Conservation (phyloP, 2,329 filamentous ascomycete species). For the Neopestalotiopsis sp. region DNA sequence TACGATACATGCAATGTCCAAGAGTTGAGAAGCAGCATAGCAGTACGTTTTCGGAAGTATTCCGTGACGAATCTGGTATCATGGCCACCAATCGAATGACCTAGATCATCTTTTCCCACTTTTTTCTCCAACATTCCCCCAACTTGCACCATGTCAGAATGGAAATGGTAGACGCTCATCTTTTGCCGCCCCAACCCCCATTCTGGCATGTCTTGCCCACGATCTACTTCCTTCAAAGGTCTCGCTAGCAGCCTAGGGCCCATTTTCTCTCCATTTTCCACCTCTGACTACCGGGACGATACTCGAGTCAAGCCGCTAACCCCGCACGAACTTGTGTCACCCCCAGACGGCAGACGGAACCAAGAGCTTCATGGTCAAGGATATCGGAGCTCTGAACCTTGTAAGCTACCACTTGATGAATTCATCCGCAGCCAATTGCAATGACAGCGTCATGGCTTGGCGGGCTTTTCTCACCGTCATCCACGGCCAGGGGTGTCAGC, state of each 20-base stretch:
- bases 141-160: not conserved
- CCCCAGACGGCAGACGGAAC: conserved; percentile 15
- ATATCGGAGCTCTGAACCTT: conserved; percentile 5
- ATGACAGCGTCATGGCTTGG: not conserved
- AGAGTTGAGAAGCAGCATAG: not conserved
- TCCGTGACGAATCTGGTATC: conserved; percentile 1
- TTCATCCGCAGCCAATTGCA: conserved; percentile 14
- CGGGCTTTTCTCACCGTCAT: conserved; percentile 14
- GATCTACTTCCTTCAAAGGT: not conserved
- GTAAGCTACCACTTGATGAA: not conserved
- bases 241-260: not conserved
- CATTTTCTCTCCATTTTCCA: not conserved
- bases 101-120: not conserved
- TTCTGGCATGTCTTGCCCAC: not conserved
- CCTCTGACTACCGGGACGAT: not conserved
- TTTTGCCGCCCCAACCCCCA: not conserved
- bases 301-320: conserved; percentile 11
- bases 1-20: not conserved
- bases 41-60: not conserved
- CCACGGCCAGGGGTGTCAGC: not conserved
- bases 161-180: not conserved
- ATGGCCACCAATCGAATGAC: not conserved
- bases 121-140: not conserved
- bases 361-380: not conserved
- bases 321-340: conserved; percentile 11